Conservation (phyloP, 306 rosid species). For the Rosa multiflora region DNA sequence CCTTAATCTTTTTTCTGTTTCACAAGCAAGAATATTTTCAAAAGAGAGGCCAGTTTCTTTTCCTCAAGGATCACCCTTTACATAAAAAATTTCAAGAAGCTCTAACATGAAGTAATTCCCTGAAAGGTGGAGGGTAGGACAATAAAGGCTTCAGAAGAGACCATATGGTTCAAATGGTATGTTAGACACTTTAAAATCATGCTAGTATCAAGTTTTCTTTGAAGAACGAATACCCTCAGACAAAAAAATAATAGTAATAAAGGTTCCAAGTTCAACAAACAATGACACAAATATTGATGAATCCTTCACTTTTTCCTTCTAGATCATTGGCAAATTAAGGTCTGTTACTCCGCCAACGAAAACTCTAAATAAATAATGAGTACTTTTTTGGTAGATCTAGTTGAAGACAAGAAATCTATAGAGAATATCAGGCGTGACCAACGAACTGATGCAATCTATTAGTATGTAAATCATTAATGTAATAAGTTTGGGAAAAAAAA, state of each 20-base stretch:
- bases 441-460: neutral
- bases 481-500: neutral
- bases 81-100: neutral
- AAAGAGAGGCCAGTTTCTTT: neutral
- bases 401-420: neutral
- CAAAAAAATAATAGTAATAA: neutral
- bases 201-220: neutral
- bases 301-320: neutral
- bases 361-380: neutral
- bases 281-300: neutral
- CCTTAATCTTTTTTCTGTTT: neutral
- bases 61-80: slow-evolving; percentile 2
- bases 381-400: neutral
- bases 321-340: neutral
- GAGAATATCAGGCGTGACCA: neutral
- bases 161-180: neutral
- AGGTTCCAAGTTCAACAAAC: neutral
- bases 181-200: neutral
- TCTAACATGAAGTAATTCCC: neutral
- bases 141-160: neutral
- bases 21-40: neutral
- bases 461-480: neutral
- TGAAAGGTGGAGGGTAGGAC: neutral
- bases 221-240: neutral
- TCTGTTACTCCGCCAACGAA: neutral